Conservation (phyloP, 305 asterid species). For the Rubia tinctorum region DNA sequence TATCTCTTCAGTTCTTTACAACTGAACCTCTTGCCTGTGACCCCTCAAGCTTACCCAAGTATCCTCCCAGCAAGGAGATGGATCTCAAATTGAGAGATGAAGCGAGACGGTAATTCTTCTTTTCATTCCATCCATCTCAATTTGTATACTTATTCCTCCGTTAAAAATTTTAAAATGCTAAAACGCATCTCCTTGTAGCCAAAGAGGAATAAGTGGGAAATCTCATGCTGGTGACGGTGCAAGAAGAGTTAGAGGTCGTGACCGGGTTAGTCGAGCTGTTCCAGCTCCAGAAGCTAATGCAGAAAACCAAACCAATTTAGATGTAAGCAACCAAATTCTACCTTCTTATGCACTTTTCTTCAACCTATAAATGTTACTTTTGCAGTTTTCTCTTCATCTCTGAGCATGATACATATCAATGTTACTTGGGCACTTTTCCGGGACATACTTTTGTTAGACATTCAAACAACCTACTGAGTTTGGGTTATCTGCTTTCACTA, state of each 20-base stretch:
- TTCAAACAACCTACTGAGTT: not conserved
- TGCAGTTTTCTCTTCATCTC: not conserved
- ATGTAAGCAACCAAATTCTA: conserved; percentile 44
- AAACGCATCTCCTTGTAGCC: conserved; percentile 37
- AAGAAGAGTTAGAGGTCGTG: conserved; percentile 62
- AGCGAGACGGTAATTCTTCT: conserved; percentile 57
- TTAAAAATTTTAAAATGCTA: conserved; percentile 16
- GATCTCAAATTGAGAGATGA: conserved; percentile 76
- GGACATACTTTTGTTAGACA: not conserved
- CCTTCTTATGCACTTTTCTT: not conserved
- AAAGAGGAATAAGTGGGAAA: conserved; percentile 55
- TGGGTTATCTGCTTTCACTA: not conserved
- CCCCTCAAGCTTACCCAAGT: conserved; percentile 78
- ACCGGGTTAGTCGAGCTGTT: conserved; percentile 65
- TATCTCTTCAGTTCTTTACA: conserved; percentile 56
- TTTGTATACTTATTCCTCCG: conserved; percentile 9
- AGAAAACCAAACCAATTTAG: conserved; percentile 81
- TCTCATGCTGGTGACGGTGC: conserved; percentile 47
- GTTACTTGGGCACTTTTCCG: not conserved
- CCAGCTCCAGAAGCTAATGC: conserved; percentile 99
- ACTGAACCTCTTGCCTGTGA: conserved; percentile 79
- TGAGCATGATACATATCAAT: not conserved
- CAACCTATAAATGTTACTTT: not conserved
- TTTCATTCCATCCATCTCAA: conserved; percentile 17
- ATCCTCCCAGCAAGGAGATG: conserved; percentile 93